Percentiles rank a stretch among this genome's conserved stretches.
Conservation (phyloP, 129 eudicot genomes). For the Tanacetum coccineum region DNA sequence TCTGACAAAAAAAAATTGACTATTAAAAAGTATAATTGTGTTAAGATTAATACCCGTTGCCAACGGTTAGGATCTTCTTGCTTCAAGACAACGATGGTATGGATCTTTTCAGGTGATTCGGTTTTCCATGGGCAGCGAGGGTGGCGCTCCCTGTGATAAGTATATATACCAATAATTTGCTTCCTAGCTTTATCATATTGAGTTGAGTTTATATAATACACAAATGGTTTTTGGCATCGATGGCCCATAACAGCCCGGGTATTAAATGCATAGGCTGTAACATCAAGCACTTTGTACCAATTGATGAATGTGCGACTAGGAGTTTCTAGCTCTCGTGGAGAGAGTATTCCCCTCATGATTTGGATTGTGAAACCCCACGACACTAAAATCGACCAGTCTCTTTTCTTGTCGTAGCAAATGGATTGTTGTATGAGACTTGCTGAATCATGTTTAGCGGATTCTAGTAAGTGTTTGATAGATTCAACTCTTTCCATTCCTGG, state of each 20-base stretch:
- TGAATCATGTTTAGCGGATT: conserved; percentile 46
- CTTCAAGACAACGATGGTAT: conserved; percentile 53
- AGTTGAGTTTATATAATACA: conserved; percentile 47
- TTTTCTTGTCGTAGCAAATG: conserved; percentile 56
- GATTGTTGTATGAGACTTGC: conserved; percentile 80
- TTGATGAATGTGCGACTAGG: conserved; percentile 70
- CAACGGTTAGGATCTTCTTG: conserved; percentile 51
- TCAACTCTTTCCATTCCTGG: conserved; percentile 55
- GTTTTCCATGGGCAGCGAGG: conserved; percentile 59
- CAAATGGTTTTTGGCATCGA: conserved; percentile 68
- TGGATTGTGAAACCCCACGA: conserved; percentile 85
- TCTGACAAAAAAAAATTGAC: too few relatives aligned
- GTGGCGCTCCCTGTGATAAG: conserved; percentile 33
- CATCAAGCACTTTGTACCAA: conserved; percentile 77
- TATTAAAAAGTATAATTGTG: not conserved
- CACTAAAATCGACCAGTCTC: conserved; percentile 59
- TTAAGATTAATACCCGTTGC: conserved; percentile 41
- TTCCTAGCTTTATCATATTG: conserved; percentile 39
- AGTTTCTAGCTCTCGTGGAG: conserved; percentile 70
- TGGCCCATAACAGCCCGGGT: conserved; percentile 57
- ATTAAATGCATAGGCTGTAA: conserved; percentile 74
- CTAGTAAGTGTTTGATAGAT: conserved; percentile 39
- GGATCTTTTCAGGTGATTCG: conserved; percentile 55
- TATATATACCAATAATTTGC: conserved; percentile 53
- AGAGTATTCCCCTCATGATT: conserved; percentile 54